Base-by-base conservation (phyloP, 2,329 filamentous ascomycete species). In the Neurospora sp. region DNA sequence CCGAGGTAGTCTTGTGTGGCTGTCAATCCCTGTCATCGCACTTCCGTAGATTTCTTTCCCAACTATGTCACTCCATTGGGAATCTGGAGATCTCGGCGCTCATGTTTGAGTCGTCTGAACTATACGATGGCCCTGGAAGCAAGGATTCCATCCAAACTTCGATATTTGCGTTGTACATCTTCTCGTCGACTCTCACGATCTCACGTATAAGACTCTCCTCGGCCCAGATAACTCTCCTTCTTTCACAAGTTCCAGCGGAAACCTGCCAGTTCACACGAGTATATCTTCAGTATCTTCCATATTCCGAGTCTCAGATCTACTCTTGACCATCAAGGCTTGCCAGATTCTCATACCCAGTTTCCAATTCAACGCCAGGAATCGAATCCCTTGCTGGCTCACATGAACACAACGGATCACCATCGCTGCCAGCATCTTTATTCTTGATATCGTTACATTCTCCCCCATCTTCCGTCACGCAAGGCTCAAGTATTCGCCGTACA, bases 121-220 rank as follows among this genome's bases (percentile, higher is more conserved):
- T 62, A 4, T 33, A 7, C 52, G 7, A 33, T 5, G 3, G 8
- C 52, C 2, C 6, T 28, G 9, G 4, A 0, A 33, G 23, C 7
- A 17, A 4, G 7, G 4, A 19, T 62, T 62, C 17, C 23, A 62
- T 62, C 52, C 13, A 9, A 28, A 4, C 52, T 10, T 17, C 9
- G n/a, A 46, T 46, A 0, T 0, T 19, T 10, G 9, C 2, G 23
- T 33, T 62, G 23, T 62, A 62, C 0, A 0, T 6, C 23, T 0
- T 62, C 23, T 62, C 7, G 1, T 62, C 3, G 13, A 1, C 13
- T n/a, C 23, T 62, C 52, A 33, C 1, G 7, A 33, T 33, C 1
- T 33, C 52, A 33, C 23, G 7, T 17, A 62, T 2, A 62, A 17
- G 23, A 10, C 23, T 33, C 23, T 33, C 52, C 2, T 33, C 5